Percentiles rank a stretch among this genome's conserved stretches.
Evolutionary conservation across 768 basidiomycete genomes (phyloP).

Genomic region (Mycena rosella): DNA sequence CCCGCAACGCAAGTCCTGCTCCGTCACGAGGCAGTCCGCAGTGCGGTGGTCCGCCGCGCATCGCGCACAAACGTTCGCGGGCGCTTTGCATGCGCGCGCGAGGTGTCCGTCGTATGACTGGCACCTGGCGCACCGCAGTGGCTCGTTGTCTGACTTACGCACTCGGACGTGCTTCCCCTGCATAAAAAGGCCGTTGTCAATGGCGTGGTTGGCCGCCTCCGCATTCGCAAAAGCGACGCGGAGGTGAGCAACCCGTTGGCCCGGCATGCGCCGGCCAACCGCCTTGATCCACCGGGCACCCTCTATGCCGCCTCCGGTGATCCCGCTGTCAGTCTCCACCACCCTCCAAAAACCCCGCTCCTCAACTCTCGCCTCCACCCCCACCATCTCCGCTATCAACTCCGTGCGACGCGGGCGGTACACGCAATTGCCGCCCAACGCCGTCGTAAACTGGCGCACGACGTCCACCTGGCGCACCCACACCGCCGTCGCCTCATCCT

Average conservation of each 20-base stretch:
- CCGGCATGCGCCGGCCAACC: neutral
- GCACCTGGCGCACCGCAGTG: neutral
- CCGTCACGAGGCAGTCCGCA: neutral
- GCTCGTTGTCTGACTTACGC: constrained; percentile 1
- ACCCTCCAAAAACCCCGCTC: neutral
- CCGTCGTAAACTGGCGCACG: neutral
- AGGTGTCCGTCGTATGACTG: constrained; percentile 16
- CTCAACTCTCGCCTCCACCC: neutral
- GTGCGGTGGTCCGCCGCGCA: constrained; percentile 16
- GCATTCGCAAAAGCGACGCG: constrained; percentile 1
- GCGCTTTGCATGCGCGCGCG: neutral
- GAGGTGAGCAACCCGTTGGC: neutral
- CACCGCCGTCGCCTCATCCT: constrained; percentile 1
- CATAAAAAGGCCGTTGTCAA: constrained; percentile 3
- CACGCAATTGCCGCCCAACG: neutral
- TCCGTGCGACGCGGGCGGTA: neutral
- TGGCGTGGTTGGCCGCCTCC: constrained; percentile 17
- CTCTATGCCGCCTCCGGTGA: neutral
- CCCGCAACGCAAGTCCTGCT: neutral
- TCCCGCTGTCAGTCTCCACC: constrained; percentile 8
- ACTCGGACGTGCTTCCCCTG: neutral
- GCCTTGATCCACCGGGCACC: constrained; percentile 14
- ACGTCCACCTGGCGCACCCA: neutral
- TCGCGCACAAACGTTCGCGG: neutral
- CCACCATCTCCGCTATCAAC: constrained; percentile 1